Base-by-base conservation (phyloP, 176 grass and related monocot genomes). In the Thinopyrum elongatum region DNA sequence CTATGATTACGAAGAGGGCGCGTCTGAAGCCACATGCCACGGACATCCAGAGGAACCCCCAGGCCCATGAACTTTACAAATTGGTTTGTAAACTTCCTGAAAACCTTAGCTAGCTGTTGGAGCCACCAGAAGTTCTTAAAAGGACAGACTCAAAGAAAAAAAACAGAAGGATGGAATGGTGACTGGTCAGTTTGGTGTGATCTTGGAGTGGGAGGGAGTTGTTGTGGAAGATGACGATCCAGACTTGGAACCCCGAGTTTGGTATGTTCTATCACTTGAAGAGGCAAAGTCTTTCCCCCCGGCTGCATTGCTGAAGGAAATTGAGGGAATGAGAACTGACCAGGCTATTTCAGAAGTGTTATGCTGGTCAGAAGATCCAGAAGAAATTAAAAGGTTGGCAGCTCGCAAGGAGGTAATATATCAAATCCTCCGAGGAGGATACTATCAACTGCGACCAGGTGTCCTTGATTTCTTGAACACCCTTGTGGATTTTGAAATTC, bases 201-300 rank as follows among this genome's bases (percentile, higher is more conserved):
- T 93, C 76, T 91, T 96, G 65, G 94, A 96, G 77, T 87, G 84
- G 91, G 72, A 93, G 60, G 94, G 91, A 74, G 91, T 96, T 63
- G 67, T 93, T 75, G 89, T 91, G 39, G 89, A 96, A 66, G 82
- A 83, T 35, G 94, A 91, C 5, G 89, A 93, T 72, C 81, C 78
- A 14, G 92, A 92, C 17, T 59, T 97, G 62, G 90, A 91, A 74
- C 88, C 90, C 62, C 71, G 73, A 2, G 85, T 89, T 21, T 97
- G 95, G 92, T 92, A 90, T 42, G 5, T 91, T 29, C 73, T 97
- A 42, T 97, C 92, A 74, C 59, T 85, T 2, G 78, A 89, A 78
- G 90, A 97, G 74, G 81, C 82, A 27, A 97, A 94, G 74, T 71
- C 86, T 27, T 97, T 92, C 70, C 95, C 92, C 42, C 73, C 84